These are phyloP conservation scores for Agaricus subrufescens DNA, from an alignment of 768 basidiomycete genomes.

Conservation along the genomic window DNA sequence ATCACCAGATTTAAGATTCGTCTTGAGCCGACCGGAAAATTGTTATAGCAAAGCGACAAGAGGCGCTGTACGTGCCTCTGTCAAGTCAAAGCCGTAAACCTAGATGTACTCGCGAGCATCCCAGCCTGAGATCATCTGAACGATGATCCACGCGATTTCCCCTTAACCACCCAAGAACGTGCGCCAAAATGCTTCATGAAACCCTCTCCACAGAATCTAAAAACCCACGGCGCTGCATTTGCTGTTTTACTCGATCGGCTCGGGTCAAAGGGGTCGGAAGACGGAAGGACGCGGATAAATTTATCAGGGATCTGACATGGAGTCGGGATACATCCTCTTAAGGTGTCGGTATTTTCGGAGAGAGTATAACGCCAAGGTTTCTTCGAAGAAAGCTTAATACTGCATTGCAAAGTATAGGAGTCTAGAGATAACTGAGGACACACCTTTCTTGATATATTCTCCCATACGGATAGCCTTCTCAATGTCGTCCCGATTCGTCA, in stretches of 20 bases:
- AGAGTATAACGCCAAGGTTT: slow-evolving; percentile 79
- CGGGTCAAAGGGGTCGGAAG: not conserved
- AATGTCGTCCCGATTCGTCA: slow-evolving; percentile 67
- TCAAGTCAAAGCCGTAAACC: too few relatives aligned
- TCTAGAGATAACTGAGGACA: slow-evolving; percentile 14
- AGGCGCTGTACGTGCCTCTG: too few relatives aligned
- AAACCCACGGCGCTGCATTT: not conserved
- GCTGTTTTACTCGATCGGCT: not conserved
- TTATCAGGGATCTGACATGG: slow-evolving; percentile 20
- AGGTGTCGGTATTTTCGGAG: slow-evolving; percentile 80
- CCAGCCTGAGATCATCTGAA: too few relatives aligned
- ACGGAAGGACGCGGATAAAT: not conserved
- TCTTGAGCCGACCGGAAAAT: too few relatives aligned
- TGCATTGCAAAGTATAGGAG: not conserved
- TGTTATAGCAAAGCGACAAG: too few relatives aligned
- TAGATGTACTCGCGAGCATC: too few relatives aligned
- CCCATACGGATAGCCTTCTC: slow-evolving; percentile 70
- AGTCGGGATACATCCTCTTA: slow-evolving; percentile 60
- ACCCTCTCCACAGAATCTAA: too few relatives aligned
- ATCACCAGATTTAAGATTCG: too few relatives aligned
- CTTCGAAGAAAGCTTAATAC: slow-evolving; percentile 27
- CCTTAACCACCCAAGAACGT: too few relatives aligned
- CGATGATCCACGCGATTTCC: too few relatives aligned
- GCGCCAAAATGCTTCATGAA: too few relatives aligned
- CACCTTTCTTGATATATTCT: slow-evolving; percentile 86